A percentile compares a stretch with the other conserved stretches of the same genome.
Conservation (phyloP, 1,139 yeast genomes). For the Candida tunisiensis region DNA sequence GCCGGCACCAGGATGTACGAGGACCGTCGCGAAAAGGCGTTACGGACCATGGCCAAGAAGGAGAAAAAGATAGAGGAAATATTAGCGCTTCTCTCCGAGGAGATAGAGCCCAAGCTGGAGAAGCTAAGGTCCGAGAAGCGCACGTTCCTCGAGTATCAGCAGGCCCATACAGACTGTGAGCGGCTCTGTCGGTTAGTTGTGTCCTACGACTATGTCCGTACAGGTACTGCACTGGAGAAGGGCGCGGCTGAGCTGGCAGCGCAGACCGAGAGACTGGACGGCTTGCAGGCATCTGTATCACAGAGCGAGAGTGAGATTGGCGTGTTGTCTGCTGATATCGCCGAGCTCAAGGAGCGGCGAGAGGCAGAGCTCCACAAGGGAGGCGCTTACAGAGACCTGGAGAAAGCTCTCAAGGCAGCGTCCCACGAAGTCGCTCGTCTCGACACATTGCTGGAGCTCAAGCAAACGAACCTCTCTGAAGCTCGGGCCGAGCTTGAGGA, state of each 20-base stretch:
- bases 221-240: constrained; percentile 17
- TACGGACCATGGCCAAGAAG: constrained; percentile 80
- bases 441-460: constrained; percentile 43
- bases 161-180: constrained; percentile 68
- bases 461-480: constrained; percentile 34
- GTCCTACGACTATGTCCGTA: constrained; percentile 52
- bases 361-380: constrained; percentile 49
- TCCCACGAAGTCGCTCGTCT: constrained; percentile 56
- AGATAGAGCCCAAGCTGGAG: constrained; percentile 84
- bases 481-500: constrained; percentile 20
- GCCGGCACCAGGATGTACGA: constrained; percentile 97
- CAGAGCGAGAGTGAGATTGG: constrained; percentile 37
- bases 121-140: constrained; percentile 70
- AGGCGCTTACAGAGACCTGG: constrained; percentile 41
- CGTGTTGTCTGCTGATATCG: constrained; percentile 45
- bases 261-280: constrained; percentile 22
- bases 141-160: constrained; percentile 71
- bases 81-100: constrained; percentile 55
- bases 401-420: constrained; percentile 36
- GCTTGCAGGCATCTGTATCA: constrained; percentile 23
- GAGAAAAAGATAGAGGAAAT: constrained; percentile 74
- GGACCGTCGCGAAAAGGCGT: constrained; percentile 82
- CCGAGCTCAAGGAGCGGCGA: constrained; percentile 33
- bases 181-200: constrained; percentile 54
- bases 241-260: constrained; percentile 17